Conservation (phyloP, 345 rosid genomes). For the Syzygium jambos region DNA sequence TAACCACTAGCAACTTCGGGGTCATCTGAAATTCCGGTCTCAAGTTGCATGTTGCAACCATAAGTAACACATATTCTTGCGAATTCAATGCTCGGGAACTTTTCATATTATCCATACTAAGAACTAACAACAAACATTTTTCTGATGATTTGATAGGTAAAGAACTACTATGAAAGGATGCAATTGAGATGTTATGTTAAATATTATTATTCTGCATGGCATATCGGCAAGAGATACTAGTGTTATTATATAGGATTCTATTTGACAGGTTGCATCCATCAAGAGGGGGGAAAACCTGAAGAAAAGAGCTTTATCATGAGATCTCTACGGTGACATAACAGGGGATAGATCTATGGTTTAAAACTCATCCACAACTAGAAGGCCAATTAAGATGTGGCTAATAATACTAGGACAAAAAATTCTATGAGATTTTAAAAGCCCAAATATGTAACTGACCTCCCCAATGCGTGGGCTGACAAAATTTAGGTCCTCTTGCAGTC, state of each 20-base stretch:
- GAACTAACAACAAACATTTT: neutral
- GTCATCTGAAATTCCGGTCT: neutral
- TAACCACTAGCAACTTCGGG: neutral
- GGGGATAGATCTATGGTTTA: neutral
- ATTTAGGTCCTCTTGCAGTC: constrained; percentile 95
- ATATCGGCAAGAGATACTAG: neutral
- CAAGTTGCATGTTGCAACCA: neutral
- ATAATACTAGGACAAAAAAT: neutral
- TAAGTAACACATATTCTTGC: neutral
- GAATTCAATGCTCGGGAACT: neutral
- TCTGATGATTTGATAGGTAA: neutral
- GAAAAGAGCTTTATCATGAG: neutral
- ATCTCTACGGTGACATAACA: neutral
- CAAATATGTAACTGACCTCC: constrained; percentile 54
- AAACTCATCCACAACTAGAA: neutral
- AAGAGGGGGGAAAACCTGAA: neutral
- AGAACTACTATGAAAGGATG: neutral
- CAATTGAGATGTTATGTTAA: neutral
- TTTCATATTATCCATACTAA: neutral
- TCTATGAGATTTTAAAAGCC: neutral
- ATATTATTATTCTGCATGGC: neutral
- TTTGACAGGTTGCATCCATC: neutral
- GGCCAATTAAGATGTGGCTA: neutral
- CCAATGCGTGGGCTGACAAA: constrained; percentile 98
- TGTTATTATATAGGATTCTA: neutral